phyloP scores from a whole-genome alignment of 2,329 filamentous ascomycete genomes.

The Lasiodiplodia hormozganensis region DNA sequence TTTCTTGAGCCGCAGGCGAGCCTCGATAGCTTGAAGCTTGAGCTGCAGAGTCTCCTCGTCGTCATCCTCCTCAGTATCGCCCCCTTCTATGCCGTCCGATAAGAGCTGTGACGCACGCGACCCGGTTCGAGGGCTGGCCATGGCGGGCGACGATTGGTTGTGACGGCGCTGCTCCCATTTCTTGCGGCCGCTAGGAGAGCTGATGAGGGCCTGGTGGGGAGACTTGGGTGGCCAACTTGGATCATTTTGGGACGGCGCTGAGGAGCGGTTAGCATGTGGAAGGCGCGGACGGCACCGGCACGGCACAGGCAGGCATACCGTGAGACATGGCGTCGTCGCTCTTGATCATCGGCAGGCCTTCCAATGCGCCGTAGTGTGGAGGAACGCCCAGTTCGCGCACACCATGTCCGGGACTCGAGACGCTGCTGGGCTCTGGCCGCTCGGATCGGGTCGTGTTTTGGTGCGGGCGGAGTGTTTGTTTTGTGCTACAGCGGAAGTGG shows the following conservation, averaged over 20 bases:
- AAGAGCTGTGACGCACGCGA: slow-evolving; percentile 26
- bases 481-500: slow-evolving; percentile 28
- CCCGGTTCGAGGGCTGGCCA: slow-evolving; percentile 27
- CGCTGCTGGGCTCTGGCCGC: slow-evolving; percentile 9
- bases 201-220: slow-evolving; percentile 67
- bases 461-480: slow-evolving; percentile 21
- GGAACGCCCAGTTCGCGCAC: not conserved
- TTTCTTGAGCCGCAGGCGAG: slow-evolving; percentile 84
- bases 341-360: slow-evolving; percentile 49
- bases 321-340: slow-evolving; percentile 56
- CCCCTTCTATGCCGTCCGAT: slow-evolving; percentile 47
- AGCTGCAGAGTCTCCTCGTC: slow-evolving; percentile 91
- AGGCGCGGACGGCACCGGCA: slow-evolving; percentile 6
- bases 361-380: slow-evolving; percentile 31
- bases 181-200: slow-evolving; percentile 79
- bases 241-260: slow-evolving; percentile 45
- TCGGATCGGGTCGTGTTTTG: not conserved
- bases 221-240: slow-evolving; percentile 68
- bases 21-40: slow-evolving; percentile 87
- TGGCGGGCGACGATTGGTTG: slow-evolving; percentile 62
- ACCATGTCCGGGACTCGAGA: slow-evolving; percentile 26
- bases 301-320: slow-evolving; percentile 37
- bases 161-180: slow-evolving; percentile 68
- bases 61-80: slow-evolving; percentile 70
- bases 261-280: slow-evolving; percentile 1